phyloP scores from a whole-genome alignment of 345 rosid genomes.

The Eucalyptus marginata region DNA sequence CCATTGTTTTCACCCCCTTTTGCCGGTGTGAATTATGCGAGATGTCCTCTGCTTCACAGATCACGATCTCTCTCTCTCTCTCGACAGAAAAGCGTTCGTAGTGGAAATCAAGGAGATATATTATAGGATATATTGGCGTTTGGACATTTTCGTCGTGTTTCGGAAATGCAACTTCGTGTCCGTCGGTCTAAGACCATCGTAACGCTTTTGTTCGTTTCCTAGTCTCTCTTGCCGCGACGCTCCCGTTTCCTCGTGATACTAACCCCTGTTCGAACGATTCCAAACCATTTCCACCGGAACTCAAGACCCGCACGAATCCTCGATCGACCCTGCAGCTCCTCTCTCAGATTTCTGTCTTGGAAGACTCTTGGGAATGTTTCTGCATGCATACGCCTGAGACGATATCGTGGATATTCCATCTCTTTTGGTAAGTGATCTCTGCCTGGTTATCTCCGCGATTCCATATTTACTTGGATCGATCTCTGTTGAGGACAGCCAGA shows the following conservation, averaged over 20 bases:
- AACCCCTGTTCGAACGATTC: neutral
- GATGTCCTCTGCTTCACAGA: neutral
- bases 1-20: neutral
- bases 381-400: neutral
- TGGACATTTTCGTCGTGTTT: neutral
- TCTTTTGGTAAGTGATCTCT: neutral
- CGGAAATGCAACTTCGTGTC: neutral
- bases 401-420: neutral
- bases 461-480: neutral
- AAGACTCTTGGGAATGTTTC: neutral
- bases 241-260: neutral
- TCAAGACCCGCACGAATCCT: neutral
- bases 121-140: neutral
- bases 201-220: neutral
- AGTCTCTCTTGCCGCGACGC: neutral
- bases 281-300: neutral
- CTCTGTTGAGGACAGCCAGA: neutral
- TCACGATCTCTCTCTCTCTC: neutral
- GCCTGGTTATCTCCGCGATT: neutral
- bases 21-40: neutral
- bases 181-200: neutral
- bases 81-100: neutral
- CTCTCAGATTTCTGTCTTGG: neutral
- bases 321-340: neutral
- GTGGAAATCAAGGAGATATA: neutral